Base-by-base conservation (phyloP, 306 rosid species). In the Sphenostylis stenocarpa region DNA sequence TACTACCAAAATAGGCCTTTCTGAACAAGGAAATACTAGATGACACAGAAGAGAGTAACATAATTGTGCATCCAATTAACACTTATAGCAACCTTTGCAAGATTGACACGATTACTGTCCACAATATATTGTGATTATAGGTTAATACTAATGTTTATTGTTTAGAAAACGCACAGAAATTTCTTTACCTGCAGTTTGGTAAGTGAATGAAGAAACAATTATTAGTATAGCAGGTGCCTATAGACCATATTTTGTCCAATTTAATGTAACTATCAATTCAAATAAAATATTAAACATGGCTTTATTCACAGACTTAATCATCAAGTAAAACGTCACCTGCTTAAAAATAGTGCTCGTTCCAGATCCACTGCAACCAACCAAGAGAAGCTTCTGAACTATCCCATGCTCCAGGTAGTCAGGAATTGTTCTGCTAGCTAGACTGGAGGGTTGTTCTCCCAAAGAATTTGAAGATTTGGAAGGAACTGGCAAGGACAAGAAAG, bases 341-440 rank as follows among this genome's bases (percentile, higher is more conserved):
- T 96, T 96, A 80, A 96, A 96, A 76, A 96, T 89, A 66, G 99
- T 96, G 84, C 99, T 96, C 2, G 99, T 93, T 63, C 99, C 99
- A 49, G 99, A 96, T 71, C 98, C 98, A 87, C 84, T 84, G 72
- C 85, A 88, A 83, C 99, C 99, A 77, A 96, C 96, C 81, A 96
- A 88, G 74, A 96, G 97, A 70, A 96, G 84, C 91, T 96, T 96
- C 84, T 96, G 99, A 83, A 89, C 91, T 34, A 85, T 76, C 78
- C 93, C 93, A 72, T 89, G 96, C 86, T 93, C 99, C 29, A 96
- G 82, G 90, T 96, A 92, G 70, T 96, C 91, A 2, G 98, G 97
- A 77, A 88, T 84, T 24, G 82, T 66, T 86, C 88, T 87, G 91
- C 82, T 88, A 80, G 83, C 77, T 73, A 76, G 71, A 76, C 49